Evolutionary conservation across 2,329 filamentous ascomycete genomes (phyloP).

Genomic region (Claviceps sp.): DNA sequence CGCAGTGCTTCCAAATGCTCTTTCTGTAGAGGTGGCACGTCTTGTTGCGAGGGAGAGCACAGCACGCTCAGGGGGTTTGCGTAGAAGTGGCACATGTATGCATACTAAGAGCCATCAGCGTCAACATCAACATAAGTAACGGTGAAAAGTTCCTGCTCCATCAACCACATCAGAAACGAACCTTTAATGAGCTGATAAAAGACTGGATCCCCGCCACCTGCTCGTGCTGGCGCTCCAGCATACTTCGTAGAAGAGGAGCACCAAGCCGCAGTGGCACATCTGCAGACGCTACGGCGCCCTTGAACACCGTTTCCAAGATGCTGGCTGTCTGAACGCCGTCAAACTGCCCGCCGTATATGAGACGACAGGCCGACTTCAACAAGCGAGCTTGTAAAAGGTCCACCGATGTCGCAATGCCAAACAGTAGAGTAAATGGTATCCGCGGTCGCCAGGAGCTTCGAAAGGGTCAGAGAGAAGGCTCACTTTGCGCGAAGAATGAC

Average conservation of each 20-base stretch:
- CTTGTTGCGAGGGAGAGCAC: conserved; percentile 22
- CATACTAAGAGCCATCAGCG: conserved; percentile 41
- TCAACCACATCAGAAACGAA: conserved; percentile 14
- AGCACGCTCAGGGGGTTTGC: conserved; percentile 62
- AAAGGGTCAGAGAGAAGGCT: conserved; percentile 15
- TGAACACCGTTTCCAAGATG: conserved; percentile 61
- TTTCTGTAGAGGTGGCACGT: conserved; percentile 28
- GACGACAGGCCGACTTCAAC: conserved; percentile 52
- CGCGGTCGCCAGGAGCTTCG: conserved; percentile 51
- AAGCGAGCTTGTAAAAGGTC: conserved; percentile 67
- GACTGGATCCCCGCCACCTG: conserved; percentile 64
- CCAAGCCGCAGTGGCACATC: conserved; percentile 50
- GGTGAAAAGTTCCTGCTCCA: too few relatives aligned
- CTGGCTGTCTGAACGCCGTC: conserved; percentile 61
- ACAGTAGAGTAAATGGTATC: conserved; percentile 63
- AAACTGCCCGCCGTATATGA: conserved; percentile 58
- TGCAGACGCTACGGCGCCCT: conserved; percentile 44
- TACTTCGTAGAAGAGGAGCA: conserved; percentile 43
- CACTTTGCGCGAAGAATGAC: background rate
- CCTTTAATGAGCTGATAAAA: conserved; percentile 58
- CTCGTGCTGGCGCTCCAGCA: conserved; percentile 61
- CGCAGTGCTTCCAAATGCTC: conserved; percentile 56
- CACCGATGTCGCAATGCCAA: conserved; percentile 70
- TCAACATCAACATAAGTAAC: background rate
- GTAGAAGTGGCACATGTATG: conserved; percentile 78